phyloP scores from a whole-genome alignment of 176 grass and related monocot genomes.

The Canna indica region DNA sequence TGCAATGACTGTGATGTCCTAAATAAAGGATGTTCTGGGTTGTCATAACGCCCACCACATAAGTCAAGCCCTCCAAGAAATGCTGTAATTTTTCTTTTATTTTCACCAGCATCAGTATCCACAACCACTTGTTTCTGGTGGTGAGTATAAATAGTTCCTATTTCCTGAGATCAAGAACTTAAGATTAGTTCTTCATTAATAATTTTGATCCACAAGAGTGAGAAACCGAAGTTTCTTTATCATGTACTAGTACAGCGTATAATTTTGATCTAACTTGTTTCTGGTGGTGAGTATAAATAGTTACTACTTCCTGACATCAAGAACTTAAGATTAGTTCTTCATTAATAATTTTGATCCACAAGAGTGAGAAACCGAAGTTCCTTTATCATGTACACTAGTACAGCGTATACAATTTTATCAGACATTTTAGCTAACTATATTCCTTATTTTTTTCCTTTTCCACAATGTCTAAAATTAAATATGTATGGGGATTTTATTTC shows the following conservation, averaged over 20 bases:
- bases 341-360: background rate
- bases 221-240: background rate
- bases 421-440: too few species aligned
- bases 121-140: slow-evolving; percentile 97
- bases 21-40: slow-evolving; percentile 74
- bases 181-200: background rate
- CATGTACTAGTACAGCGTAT: too few species aligned
- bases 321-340: background rate
- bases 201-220: background rate
- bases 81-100: slow-evolving; percentile 83
- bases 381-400: too few species aligned
- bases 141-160: slow-evolving; percentile 90
- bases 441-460: too few species aligned
- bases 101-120: slow-evolving; percentile 75
- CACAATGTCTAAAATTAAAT: too few species aligned
- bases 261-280: slow-evolving; percentile 89
- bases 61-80: slow-evolving; percentile 95
- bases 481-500: too few species aligned
- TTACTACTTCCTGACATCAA: slow-evolving; percentile 73
- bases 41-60: slow-evolving; percentile 87
- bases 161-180: slow-evolving; percentile 51
- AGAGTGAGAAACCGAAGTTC: background rate
- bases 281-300: slow-evolving; percentile 97
- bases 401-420: too few species aligned
- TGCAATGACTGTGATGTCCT: slow-evolving; percentile 63